Evolutionary conservation across 148 eudicot genomes (phyloP).

Genomic region (Euryodendron excelsum): DNA sequence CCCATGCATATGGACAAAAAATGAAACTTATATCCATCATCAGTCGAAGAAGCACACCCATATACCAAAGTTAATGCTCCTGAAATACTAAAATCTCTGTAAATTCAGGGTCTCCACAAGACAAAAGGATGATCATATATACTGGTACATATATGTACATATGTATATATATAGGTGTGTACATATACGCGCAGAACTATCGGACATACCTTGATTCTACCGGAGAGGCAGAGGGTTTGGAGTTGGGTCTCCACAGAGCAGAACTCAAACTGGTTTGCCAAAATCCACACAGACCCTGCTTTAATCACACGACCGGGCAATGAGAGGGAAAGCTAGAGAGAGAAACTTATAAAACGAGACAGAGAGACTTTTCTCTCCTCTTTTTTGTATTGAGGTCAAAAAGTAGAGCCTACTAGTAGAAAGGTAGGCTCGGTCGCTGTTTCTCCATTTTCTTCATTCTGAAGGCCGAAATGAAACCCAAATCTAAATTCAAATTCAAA

Average conservation of each 20-base stretch:
- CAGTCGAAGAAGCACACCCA: background rate
- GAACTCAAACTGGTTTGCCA: conserved; percentile 9
- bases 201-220: conserved; percentile 34
- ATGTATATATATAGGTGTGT: no score
- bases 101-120: background rate
- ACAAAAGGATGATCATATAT: background rate
- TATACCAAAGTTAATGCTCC: background rate
- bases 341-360: conserved; percentile 19
- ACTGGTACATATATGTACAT: background rate
- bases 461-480: conserved; percentile 25
- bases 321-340: conserved; percentile 37
- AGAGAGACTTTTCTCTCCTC: conserved; percentile 33
- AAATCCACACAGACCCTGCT: conserved; percentile 21
- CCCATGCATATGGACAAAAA: background rate
- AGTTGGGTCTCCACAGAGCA: conserved; percentile 1
- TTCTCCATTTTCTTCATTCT: background rate
- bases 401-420: conserved; percentile 37
- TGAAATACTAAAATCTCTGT: background rate
- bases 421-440: background rate
- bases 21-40: background rate
- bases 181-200: background rate
- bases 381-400: conserved; percentile 38
- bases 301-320: conserved; percentile 29
- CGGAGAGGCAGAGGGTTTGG: background rate
- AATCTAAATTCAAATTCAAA: conserved; percentile 36